phyloP scores from a whole-genome alignment of 1,284 basidiomycete genomes.

The Tausonia pullulans region DNA sequence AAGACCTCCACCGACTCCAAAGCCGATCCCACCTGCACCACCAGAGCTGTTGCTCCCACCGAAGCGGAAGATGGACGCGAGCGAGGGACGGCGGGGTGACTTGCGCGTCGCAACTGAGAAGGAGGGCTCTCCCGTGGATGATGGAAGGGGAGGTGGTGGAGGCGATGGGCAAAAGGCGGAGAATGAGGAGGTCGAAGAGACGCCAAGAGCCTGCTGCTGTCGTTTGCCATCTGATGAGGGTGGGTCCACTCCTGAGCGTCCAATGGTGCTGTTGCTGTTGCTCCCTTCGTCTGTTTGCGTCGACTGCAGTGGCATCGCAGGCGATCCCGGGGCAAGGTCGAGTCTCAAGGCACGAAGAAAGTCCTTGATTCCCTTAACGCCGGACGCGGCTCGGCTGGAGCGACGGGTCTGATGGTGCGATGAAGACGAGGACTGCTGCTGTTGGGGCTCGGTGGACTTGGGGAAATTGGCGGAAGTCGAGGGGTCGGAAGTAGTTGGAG shows the following conservation, averaged over 20 bases:
- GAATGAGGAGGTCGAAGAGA: too few relatives aligned
- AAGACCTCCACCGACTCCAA: too few relatives aligned
- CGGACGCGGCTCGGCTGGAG: too few relatives aligned
- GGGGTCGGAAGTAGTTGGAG: too few relatives aligned
- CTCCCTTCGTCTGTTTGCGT: background rate
- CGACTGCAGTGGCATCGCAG: background rate
- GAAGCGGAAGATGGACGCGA: conserved; percentile 9
- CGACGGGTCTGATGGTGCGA: too few relatives aligned
- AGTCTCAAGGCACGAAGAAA: conserved; percentile 24
- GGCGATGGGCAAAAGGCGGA: background rate
- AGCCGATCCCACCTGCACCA: too few relatives aligned
- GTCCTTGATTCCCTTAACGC: conserved; percentile 29
- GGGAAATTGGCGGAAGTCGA: too few relatives aligned
- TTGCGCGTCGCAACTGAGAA: background rate
- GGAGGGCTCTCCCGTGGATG: background rate
- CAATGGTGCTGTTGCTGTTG: too few relatives aligned
- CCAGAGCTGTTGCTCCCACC: background rate
- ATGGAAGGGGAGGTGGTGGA: background rate
- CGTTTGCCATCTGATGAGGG: background rate
- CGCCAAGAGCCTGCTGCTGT: background rate
- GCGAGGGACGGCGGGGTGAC: conserved; percentile 2
- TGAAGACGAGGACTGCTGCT: too few relatives aligned
- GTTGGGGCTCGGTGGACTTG: too few relatives aligned
- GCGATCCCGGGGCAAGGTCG: background rate
- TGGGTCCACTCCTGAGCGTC: background rate